Evolutionary conservation across 306 rosid genomes (phyloP).

Genomic region (Fragaria iinumae): DNA sequence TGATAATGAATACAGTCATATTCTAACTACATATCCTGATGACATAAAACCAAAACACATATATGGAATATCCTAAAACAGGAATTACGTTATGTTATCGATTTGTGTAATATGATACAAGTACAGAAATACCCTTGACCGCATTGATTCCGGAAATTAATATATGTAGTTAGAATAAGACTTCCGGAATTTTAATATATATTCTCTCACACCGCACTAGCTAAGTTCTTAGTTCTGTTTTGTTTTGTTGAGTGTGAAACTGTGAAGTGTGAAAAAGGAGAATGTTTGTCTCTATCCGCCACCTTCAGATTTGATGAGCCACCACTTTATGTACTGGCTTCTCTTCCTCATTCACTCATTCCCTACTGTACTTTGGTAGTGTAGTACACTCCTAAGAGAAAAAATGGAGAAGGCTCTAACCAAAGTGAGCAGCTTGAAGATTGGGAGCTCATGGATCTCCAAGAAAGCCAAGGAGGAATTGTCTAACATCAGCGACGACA

Average conservation of each 20-base stretch:
- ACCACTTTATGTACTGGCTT: background rate
- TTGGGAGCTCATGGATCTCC: conserved; percentile 81
- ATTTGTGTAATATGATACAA: background rate
- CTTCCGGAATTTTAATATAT: background rate
- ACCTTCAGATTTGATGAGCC: conserved; percentile 28
- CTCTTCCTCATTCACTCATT: background rate
- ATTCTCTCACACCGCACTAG: background rate
- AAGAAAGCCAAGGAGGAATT: conserved; percentile 91
- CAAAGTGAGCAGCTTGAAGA: conserved; percentile 73
- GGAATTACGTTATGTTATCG: too few relatives aligned
- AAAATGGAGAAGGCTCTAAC: conserved; percentile 92
- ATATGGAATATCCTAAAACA: too few relatives aligned
- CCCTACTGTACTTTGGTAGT: background rate
- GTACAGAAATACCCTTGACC: conserved; percentile 3
- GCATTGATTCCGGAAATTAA: background rate
- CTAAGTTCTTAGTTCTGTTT: too few relatives aligned
- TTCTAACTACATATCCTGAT: too few relatives aligned
- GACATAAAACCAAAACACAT: too few relatives aligned
- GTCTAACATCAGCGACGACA: conserved; percentile 69
- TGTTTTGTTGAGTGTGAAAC: conserved; percentile 21
- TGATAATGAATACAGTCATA: too few relatives aligned
- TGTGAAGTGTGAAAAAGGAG: conserved; percentile 18
- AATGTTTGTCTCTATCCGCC: conserved; percentile 45
- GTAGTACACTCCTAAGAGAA: background rate
- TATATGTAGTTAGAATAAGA: too few relatives aligned